Conservation (phyloP, 306 rosid species). For the Hylodesmum podocarpum region DNA sequence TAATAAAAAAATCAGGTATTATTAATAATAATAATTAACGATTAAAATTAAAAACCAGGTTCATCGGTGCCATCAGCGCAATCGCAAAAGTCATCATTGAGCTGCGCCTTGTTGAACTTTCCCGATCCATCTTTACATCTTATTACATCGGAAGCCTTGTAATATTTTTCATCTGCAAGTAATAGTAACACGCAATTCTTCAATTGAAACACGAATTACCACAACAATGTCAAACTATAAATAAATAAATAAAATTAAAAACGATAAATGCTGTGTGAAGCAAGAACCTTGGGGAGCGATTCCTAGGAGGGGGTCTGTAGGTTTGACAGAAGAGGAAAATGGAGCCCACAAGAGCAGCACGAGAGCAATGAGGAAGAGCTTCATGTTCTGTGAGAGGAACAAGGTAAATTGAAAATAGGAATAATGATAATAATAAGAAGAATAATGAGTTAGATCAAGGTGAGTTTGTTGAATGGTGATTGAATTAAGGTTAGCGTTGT, state of each 20-base stretch:
- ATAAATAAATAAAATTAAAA: neutral
- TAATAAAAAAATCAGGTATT: neutral
- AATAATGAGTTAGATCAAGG: conserved; percentile 13
- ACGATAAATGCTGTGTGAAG: neutral
- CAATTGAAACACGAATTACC: neutral
- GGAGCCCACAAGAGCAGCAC: conserved; percentile 16
- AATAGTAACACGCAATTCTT: neutral
- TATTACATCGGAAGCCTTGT: conserved; percentile 64
- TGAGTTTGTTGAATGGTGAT: neutral
- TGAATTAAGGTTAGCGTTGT: no score
- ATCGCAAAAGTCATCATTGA: conserved; percentile 93
- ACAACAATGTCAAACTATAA: neutral
- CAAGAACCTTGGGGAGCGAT: conserved; percentile 73
- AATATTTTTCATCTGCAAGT: conserved; percentile 70
- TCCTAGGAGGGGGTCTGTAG: conserved; percentile 58
- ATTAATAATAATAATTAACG: neutral
- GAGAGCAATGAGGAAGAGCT: conserved; percentile 32
- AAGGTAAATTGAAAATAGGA: neutral
- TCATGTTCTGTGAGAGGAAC: conserved; percentile 31
- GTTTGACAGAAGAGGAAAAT: conserved; percentile 53
- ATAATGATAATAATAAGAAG: neutral
- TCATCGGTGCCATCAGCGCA: conserved; percentile 97
- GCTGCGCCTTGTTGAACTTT: conserved; percentile 72
- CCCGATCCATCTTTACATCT: conserved; percentile 83
- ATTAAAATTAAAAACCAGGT: conserved; percentile 54